phyloP scores from a whole-genome alignment of 305 asterid genomes.

The Fraxinus sp. region DNA sequence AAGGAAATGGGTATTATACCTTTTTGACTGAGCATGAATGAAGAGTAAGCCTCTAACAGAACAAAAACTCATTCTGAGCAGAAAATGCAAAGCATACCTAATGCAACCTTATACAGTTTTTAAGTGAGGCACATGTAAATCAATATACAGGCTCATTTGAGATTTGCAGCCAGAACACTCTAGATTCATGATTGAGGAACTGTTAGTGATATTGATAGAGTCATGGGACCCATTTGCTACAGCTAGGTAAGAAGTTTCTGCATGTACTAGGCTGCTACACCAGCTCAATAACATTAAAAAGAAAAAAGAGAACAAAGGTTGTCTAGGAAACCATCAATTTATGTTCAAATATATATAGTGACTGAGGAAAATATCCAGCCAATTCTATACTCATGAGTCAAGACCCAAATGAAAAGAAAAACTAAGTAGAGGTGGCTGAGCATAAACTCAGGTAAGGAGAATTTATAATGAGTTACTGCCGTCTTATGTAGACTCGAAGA shows the following conservation, averaged over 20 bases:
- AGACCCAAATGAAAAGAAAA: too few relatives aligned
- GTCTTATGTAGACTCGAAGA: background rate
- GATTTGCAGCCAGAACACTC: slow-evolving; percentile 8
- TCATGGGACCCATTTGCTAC: background rate
- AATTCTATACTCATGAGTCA: background rate
- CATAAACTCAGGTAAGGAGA: background rate
- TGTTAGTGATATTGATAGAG: background rate
- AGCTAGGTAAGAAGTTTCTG: slow-evolving; percentile 8
- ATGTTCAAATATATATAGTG: background rate
- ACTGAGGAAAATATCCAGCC: background rate
- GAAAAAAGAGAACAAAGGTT: background rate
- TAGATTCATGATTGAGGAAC: background rate
- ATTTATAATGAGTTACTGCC: background rate
- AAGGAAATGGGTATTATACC: slow-evolving; percentile 7
- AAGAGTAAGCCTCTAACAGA: background rate
- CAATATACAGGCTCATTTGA: slow-evolving; percentile 8
- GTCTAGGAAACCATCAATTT: background rate
- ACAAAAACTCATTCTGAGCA: slow-evolving; percentile 11
- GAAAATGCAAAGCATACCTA: slow-evolving; percentile 10
- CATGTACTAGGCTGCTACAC: background rate
- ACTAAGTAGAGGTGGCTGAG: background rate
- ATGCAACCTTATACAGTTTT: background rate
- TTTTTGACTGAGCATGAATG: slow-evolving; percentile 14
- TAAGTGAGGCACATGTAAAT: background rate
- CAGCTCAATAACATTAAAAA: slow-evolving; percentile 15